Percentiles rank a stretch among this genome's conserved stretches.
Evolutionary conservation across 2,329 filamentous ascomycete genomes (phyloP).

Genomic region (Chrysoporthe deuterocubensis): DNA sequence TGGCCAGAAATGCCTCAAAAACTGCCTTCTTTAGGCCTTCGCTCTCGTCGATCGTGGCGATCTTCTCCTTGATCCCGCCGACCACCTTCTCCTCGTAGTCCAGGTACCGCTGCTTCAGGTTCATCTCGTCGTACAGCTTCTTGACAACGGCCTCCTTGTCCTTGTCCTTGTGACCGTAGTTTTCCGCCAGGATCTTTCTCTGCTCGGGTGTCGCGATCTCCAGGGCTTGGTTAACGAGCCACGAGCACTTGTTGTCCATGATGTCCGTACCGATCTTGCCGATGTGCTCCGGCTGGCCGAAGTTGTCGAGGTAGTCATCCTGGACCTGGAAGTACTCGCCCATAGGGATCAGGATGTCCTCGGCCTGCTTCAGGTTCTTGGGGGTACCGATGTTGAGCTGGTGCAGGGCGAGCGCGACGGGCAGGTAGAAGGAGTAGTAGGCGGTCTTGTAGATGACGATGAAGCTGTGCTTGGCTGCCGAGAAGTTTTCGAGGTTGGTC

Average conservation of each 20-base stretch:
- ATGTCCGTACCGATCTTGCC: constrained; percentile 99
- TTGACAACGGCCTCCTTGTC: constrained; percentile 84
- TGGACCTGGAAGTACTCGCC: constrained; percentile 99
- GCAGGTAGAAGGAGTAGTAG: constrained; percentile 99
- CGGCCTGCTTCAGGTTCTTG: constrained; percentile 85
- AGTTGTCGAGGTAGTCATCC: constrained; percentile 99
- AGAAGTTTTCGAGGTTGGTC: constrained; percentile 94
- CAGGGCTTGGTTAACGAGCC: constrained; percentile 95
- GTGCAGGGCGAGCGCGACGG: constrained; percentile 87
- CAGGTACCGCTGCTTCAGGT: constrained; percentile 81
- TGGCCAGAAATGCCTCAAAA: constrained; percentile 86
- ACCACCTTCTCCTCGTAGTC: constrained; percentile 90
- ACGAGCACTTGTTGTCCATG: constrained; percentile 99
- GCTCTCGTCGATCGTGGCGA: constrained; percentile 80
- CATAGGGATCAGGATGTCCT: constrained; percentile 93
- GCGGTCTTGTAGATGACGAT: constrained; percentile 99
- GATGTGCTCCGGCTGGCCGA: constrained; percentile 87
- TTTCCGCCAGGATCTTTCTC: constrained; percentile 82
- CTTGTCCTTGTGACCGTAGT: constrained; percentile 92
- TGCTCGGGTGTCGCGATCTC: constrained; percentile 81
- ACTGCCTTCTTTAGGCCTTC: constrained; percentile 88
- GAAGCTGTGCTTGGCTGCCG: constrained; percentile 92
- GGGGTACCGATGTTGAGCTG: constrained; percentile 83
- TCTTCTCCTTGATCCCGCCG: constrained; percentile 74
- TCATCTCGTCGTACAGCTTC: constrained; percentile 83